Evolutionary conservation across 192 early-diverging fungal species (phyloP), one percentile per base, ranked within the genome.

Genomic region (Coemansia sp.): DNA sequence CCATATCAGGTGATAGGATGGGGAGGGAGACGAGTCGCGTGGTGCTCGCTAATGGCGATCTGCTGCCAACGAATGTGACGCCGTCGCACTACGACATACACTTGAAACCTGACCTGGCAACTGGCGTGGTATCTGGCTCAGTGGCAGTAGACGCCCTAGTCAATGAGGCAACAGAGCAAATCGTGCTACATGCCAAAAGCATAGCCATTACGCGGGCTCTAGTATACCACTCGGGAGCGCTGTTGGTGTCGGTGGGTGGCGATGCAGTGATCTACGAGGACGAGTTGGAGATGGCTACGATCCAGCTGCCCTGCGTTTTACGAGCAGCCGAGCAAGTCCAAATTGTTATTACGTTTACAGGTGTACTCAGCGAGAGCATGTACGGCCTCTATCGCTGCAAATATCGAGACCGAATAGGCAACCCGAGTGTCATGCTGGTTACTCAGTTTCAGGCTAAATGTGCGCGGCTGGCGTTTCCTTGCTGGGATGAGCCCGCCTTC

Each of bases 381-480:
- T 82, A 86, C 42, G 93, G 93, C 0, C 90, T 95, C 66, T 95
- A 95, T 76, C 83, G 90, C n/a, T 86, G 84, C 45, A 62, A 71
- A 18, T 93, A 90, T 76, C 79, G 79, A 46, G 84, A 87, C 62
- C 73, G 69, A 9, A 69, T 78, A 35, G 91, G 83, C 24, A 56
- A 75, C 4, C 69, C 50, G 21, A 72, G 82, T 66, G 62, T 82
- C 57, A 86, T 94, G 86, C 84, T 86, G 20, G 86, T 86, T 3
- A 94, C 92, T 8, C 91, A 94, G 62, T 93, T 92, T 64, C 90
- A 94, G 70, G 85, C 90, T 1, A 86, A 88, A n/a, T 83, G 89
- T 65, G 83, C 83, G 36, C 85, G 92, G 9, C 73, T 86, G 23
- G 85, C 84, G 8, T 88, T 94, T 65, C 92, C 93, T 0, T 93